These are phyloP conservation scores for Thraustotheca clavata DNA, from an alignment of 352 stramenopile genomes.

Conservation along the genomic window DNA sequence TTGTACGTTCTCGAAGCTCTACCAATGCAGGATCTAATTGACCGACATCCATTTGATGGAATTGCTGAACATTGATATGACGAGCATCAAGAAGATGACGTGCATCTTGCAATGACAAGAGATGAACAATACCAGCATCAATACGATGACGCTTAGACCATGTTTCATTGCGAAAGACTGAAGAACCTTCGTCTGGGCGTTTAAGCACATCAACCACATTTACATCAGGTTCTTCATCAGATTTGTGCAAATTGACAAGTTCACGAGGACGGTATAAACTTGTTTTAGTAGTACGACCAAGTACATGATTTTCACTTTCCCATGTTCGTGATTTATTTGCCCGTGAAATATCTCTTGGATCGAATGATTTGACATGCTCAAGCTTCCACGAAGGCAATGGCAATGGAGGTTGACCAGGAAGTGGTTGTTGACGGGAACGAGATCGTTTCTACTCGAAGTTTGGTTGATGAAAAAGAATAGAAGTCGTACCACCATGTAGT, in stretches of 20 bases:
- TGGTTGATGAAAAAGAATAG: not conserved
- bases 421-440: slow-evolving; percentile 28
- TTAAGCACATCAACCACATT: slow-evolving; percentile 34
- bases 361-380: slow-evolving; percentile 72
- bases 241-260: slow-evolving; percentile 37
- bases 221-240: slow-evolving; percentile 29
- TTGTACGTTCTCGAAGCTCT: slow-evolving; percentile 56
- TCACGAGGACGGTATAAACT: slow-evolving; percentile 74
- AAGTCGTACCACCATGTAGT: slow-evolving; percentile 29
- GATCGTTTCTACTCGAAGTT: slow-evolving; percentile 42
- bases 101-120: slow-evolving; percentile 73
- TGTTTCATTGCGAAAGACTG: slow-evolving; percentile 65
- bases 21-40: slow-evolving; percentile 66
- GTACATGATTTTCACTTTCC: slow-evolving; percentile 62
- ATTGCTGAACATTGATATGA: slow-evolving; percentile 78
- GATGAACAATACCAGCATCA: slow-evolving; percentile 60
- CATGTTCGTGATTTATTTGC: slow-evolving; percentile 58
- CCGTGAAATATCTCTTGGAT: slow-evolving; percentile 45
- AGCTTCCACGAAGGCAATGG: slow-evolving; percentile 77
- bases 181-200: slow-evolving; percentile 30
- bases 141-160: slow-evolving; percentile 66
- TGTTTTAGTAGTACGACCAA: slow-evolving; percentile 67
- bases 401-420: slow-evolving; percentile 8
- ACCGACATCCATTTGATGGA: slow-evolving; percentile 62
- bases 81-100: slow-evolving; percentile 74